phyloP scores from a whole-genome alignment of 257 asterid species.

The Misopates orontium region DNA sequence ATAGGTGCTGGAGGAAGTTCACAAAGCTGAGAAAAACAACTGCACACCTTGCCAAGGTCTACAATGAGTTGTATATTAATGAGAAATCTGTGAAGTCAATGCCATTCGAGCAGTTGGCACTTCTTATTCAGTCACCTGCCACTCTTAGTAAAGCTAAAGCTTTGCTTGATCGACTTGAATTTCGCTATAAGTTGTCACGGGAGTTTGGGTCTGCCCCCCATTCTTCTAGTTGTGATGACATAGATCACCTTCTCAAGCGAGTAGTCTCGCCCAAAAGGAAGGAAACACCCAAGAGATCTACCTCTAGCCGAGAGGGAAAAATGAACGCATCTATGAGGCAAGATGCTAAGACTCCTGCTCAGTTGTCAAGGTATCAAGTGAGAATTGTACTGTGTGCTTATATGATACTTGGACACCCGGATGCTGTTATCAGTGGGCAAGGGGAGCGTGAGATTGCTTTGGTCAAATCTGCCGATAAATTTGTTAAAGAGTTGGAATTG shows the following conservation, averaged over 20 bases:
- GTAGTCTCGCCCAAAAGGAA: constrained; percentile 51
- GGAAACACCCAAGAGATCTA: constrained; percentile 43
- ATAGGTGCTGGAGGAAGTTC: constrained; percentile 63
- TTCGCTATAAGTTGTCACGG: constrained; percentile 45
- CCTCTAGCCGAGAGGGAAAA: constrained; percentile 31
- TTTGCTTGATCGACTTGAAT: constrained; percentile 61
- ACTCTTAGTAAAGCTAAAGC: constrained; percentile 52
- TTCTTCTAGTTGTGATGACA: constrained; percentile 48
- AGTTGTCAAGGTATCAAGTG: constrained; percentile 59
- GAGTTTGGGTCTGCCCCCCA: constrained; percentile 30
- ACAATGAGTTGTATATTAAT: constrained; percentile 40
- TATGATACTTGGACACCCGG: constrained; percentile 66
- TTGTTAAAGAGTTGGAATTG: constrained; percentile 56
- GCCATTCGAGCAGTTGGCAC: constrained; percentile 74
- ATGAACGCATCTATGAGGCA: constrained; percentile 25
- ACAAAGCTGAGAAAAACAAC: constrained; percentile 43
- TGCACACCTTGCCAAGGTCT: constrained; percentile 45
- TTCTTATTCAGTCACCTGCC: constrained; percentile 46
- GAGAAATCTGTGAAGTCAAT: constrained; percentile 44
- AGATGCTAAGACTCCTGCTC: constrained; percentile 29
- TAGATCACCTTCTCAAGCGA: constrained; percentile 68
- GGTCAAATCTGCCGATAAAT: constrained; percentile 53
- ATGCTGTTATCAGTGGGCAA: constrained; percentile 63
- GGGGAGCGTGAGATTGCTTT: constrained; percentile 63
- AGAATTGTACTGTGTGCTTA: constrained; percentile 69